Conservation (phyloP, 345 rosid genomes). For the Populus simonii region DNA sequence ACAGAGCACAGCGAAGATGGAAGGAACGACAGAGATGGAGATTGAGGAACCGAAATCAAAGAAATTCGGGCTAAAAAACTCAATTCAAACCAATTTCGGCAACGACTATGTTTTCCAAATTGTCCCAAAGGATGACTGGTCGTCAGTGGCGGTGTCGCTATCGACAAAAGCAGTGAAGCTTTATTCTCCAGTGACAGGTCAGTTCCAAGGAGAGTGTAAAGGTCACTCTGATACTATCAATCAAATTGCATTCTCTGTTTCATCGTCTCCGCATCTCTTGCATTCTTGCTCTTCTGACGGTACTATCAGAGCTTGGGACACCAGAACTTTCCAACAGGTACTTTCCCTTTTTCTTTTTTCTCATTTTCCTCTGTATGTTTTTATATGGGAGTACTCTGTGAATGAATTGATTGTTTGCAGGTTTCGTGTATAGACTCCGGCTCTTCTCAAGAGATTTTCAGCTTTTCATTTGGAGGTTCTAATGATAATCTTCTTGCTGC, state of each 20-base stretch:
- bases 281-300: constrained; percentile 95
- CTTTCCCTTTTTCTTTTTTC: background rate
- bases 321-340: constrained; percentile 75
- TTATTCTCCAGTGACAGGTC: constrained; percentile 82
- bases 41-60: constrained; percentile 41
- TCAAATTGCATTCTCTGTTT: constrained; percentile 59
- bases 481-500: constrained; percentile 68
- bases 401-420: constrained; percentile 26
- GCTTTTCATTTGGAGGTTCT: constrained; percentile 84
- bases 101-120: constrained; percentile 88
- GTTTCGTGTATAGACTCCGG: constrained; percentile 54
- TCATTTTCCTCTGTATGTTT: background rate
- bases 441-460: constrained; percentile 59
- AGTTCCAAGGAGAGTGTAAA: constrained; percentile 74
- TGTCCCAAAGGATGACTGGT: constrained; percentile 71
- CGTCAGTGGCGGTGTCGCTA: constrained; percentile 84
- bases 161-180: constrained; percentile 75
- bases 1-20: constrained; percentile 25
- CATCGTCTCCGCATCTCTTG: constrained; percentile 58
- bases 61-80: constrained; percentile 64
- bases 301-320: constrained; percentile 85
- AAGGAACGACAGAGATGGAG: constrained; percentile 53
- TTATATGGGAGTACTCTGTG: background rate
- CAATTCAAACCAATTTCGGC: constrained; percentile 82
- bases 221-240: constrained; percentile 73